Base-by-base conservation (phyloP, 352 stramenopile species). In the Pythium inflatum region DNA sequence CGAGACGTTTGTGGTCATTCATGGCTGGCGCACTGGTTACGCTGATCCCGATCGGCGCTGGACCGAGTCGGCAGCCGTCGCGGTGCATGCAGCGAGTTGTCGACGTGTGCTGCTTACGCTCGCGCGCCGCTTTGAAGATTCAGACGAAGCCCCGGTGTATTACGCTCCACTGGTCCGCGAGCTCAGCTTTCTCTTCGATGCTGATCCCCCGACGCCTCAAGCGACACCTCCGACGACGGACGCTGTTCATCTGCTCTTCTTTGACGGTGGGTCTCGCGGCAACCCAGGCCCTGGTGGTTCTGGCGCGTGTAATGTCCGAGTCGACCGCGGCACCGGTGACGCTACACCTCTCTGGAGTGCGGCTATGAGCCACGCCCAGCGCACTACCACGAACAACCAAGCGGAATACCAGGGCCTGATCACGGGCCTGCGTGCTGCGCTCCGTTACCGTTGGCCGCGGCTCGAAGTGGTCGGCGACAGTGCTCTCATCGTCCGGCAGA, bases 1-100 rank as follows among this genome's bases (percentile, higher is more conserved):
- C 14, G 58, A 66, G n/a, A 66, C 58, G 4, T 22, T 66, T 11
- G 45, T 66, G 27, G 58, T 66, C 9, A 56, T 66, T 16, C 16
- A 36, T 8, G 40, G 24, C 3, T 57, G 16, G 30, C 24, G 49
- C 22, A 7, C 2, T 25, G 33, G 49, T 9, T 16, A 18, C 49
- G 13, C 6, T 16, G 49, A 57, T 20, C 49, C 27, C 8, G 27
- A 41, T 2, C 49, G 30, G 18, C 28, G 12, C 1, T 61, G 53
- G 53, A 25, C 54, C 24, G 5, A 18, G 5, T 1, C 3, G 20
- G 24, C 22, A 16, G 24, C 54, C 2, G 12, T 12, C 5, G 24
- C 20, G 11, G 22, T 50, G 9, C 54, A 62, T 36, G 54, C 49
- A 18, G 54, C 36, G 1, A 36, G 54, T 36, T 49, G 54, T n/a